Base-by-base conservation (phyloP, 805 yeast genomes). In the Zygotorulaspora chibaensis region DNA sequence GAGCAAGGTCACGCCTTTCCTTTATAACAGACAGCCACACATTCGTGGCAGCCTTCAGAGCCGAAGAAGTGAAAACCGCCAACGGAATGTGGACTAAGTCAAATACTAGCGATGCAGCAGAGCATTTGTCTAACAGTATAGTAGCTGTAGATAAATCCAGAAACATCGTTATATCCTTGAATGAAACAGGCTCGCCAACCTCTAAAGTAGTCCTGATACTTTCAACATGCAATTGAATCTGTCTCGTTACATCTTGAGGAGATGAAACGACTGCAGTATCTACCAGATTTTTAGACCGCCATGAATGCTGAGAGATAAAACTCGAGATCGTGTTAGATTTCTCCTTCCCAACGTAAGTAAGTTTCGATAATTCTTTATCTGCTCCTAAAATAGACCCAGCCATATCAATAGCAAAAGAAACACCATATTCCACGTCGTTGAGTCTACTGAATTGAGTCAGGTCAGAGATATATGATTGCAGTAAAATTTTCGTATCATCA, bases 321-420 rank as follows among this genome's bases (percentile, higher is more conserved):
- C 82, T 81, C 0, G 95, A 83, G 28, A 84, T 72, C 1, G 87
- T 78, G 57, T 80, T 73, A 46, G 77, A 75, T 29, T 68, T 69
- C 50, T 63, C 63, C 29, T 60, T 66, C 9, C 68, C 62, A 16
- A 58, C 47, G 10, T 56, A 52, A 41, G 74, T 61, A 34, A 81
- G 69, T 35, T 76, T 74, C 2, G 79, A 74, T 25, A 83, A 63
- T 56, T 85, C 93, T 36, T 82, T 69, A 56, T 87, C 95, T 25
- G 73, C 73, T 15, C 82, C 73, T n/a, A 81, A 67, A 10, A 87
- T 75, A 3, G 77, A 63, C 3, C 93, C 88, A 1, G 96, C 95
- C 82, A 88, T 77, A 53, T 87, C 93, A 47, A 90, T 69, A 0
- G 99, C 98, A 72, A 91, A 87, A 0, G 95, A 83, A 40, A 89